A percentile compares a stretch with the other conserved stretches of the same genome.
These are phyloP conservation scores for Talaromyces atroroseus DNA, from an alignment of 2,329 filamentous ascomycete species.

Conservation along the genomic window DNA sequence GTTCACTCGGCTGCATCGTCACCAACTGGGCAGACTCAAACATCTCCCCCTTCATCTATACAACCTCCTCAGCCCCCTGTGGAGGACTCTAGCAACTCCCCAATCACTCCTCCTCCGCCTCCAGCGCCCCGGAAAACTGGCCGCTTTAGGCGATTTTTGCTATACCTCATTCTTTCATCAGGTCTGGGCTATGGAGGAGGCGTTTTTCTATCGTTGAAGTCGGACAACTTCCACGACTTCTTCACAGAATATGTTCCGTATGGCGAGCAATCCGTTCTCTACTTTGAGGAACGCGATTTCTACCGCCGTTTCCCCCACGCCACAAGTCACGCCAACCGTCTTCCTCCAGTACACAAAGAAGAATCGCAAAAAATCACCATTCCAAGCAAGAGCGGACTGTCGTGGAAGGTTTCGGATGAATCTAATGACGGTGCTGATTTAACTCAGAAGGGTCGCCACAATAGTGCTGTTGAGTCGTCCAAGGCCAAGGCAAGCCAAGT, in stretches of 20 bases:
- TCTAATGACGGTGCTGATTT: slow-evolving; percentile 53
- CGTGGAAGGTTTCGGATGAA: slow-evolving; percentile 67
- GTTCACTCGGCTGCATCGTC: slow-evolving; percentile 44
- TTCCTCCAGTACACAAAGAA: slow-evolving; percentile 33
- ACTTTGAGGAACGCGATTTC: slow-evolving; percentile 93
- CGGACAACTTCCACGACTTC: slow-evolving; percentile 98
- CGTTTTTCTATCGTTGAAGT: slow-evolving; percentile 86
- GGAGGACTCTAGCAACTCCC: slow-evolving; percentile 22
- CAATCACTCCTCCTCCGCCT: slow-evolving; percentile 33
- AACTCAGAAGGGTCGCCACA: slow-evolving; percentile 46
- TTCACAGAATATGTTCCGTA: slow-evolving; percentile 96
- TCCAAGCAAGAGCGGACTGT: slow-evolving; percentile 77
- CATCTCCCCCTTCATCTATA: slow-evolving; percentile 31
- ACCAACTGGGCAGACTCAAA: slow-evolving; percentile 29
- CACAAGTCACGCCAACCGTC: slow-evolving; percentile 42
- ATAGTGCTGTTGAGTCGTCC: slow-evolving; percentile 35
- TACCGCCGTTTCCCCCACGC: slow-evolving; percentile 70
- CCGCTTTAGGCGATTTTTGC: slow-evolving; percentile 69
- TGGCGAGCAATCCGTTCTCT: slow-evolving; percentile 89
- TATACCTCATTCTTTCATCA: slow-evolving; percentile 70
- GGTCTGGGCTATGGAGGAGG: slow-evolving; percentile 78
- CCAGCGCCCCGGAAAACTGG: slow-evolving; percentile 59
- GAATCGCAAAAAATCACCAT: slow-evolving; percentile 72
- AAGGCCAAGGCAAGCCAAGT: slow-evolving; percentile 21
- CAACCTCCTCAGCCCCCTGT: slow-evolving; percentile 21